Base-by-base conservation (phyloP, 1,284 basidiomycete genomes). In the Chalciporus sp. region DNA sequence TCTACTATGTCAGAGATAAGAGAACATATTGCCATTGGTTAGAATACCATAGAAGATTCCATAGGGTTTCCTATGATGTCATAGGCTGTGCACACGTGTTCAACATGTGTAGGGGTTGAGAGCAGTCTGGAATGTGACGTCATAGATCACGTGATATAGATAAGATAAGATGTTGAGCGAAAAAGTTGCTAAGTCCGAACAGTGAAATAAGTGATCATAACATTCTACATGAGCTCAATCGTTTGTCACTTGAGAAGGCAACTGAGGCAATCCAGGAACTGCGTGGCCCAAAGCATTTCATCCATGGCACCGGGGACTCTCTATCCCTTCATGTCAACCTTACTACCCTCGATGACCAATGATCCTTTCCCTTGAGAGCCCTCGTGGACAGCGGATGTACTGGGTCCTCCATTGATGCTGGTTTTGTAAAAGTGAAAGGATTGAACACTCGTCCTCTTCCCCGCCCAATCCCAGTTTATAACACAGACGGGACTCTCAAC, bases 341-440 rank as follows among this genome's bases (percentile, higher is more conserved):
- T 1, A 8, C n/a, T 12, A 55, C 52, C 2, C 42, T 57, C 1
- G 48, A 59, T 17, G 45, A 59, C 7, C 49, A 52, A 26, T 9
- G 29, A 0, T 5, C 23, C 0, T 50, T 59, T 7, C 20, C 19
- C 0, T 0, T 56, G 0, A 0, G 19, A 1, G 51, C 49, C 3
- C 46, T 61, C 0, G n/a, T 68, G 0, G 66, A 69, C 33, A 65
- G 62, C 7, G 61, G 67, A 0, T 60, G 57, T 27, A 69, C 61
- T 0, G 58, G 60, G 0, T 64, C 57, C 0, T 64, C 55, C 9
- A 62, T 71, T 12, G 52, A 67, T 42, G 11, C 40, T 2, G 40
- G 53, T 0, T 58, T 67, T 2, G 59, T 66, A 1, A 23, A 56
- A 43, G 53, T 48, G 3, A 52, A 60, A 3, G 49, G 54, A 0